Evolutionary conservation across 352 stramenopile species (phyloP).

Genomic region (Pythium aristosporum): DNA sequence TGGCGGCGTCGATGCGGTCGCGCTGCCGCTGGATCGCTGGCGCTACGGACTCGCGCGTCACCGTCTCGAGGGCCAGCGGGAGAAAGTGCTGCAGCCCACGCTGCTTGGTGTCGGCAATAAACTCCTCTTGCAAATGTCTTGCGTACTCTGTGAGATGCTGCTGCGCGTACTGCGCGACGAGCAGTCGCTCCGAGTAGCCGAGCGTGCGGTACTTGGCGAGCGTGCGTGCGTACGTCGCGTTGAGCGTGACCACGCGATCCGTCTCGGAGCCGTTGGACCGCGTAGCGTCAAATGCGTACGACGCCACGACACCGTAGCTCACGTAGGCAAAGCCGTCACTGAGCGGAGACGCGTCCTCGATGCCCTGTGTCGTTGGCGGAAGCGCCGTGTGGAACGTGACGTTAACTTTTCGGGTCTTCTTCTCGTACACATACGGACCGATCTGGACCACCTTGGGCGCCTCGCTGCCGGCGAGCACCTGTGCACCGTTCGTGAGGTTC

Average conservation of each 20-base stretch:
- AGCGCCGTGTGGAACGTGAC: slow-evolving; percentile 36
- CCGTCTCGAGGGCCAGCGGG: slow-evolving; percentile 30
- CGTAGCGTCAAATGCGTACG: slow-evolving; percentile 42
- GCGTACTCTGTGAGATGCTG: slow-evolving; percentile 42
- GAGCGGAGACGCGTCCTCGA: not conserved
- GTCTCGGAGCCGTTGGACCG: slow-evolving; percentile 67
- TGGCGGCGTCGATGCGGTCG: slow-evolving; percentile 42
- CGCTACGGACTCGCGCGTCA: slow-evolving; percentile 37
- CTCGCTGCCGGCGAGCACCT: slow-evolving; percentile 33
- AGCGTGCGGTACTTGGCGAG: slow-evolving; percentile 45
- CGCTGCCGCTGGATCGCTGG: slow-evolving; percentile 44
- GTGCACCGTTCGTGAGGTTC: slow-evolving; percentile 64
- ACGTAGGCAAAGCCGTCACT: slow-evolving; percentile 35
- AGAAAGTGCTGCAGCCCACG: slow-evolving; percentile 49
- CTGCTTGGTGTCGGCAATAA: slow-evolving; percentile 63
- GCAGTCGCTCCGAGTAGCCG: slow-evolving; percentile 54
- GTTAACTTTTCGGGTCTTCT: slow-evolving; percentile 54
- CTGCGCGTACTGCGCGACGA: slow-evolving; percentile 64
- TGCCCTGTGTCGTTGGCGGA: not conserved
- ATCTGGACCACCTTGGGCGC: slow-evolving; percentile 45
- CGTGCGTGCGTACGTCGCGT: slow-evolving; percentile 53
- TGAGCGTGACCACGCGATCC: slow-evolving; percentile 54
- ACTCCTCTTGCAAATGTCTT: slow-evolving; percentile 39
- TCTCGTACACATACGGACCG: slow-evolving; percentile 70
- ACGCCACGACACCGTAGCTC: slow-evolving; percentile 48